Base-by-base conservation (phyloP, 768 basidiomycete genomes). In the Cystofilobasidium ferigula region DNA sequence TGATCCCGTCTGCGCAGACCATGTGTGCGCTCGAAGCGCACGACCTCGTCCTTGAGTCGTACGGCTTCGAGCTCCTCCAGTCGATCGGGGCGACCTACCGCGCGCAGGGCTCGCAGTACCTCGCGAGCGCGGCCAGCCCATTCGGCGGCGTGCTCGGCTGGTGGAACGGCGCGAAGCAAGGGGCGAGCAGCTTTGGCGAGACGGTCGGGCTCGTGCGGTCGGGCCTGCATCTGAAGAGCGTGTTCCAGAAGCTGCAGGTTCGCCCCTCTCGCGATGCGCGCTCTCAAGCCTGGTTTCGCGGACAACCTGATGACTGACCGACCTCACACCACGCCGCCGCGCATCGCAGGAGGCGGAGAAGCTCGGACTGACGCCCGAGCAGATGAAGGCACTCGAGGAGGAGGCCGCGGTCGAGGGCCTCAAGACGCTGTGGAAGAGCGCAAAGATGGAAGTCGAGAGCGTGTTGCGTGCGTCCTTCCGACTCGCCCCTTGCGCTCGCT, bases 351-450 rank as follows among this genome's bases (percentile, higher is more conserved):
- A 59, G 30, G 75, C 76, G 9, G 76, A 76, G 61, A 71, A 74
- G 60, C 71, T 72, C 35, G 76, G 76, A 18, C 70, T 77, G 69
- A 54, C 74, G 0, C 69, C 74, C 14, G 76, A 75, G 45, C 71
- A 72, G 24, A 63, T 77, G 56, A 64, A 72, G n/a, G 76, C 75
- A 40, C 64, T 77, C 45, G 76, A 77, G 64, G 76, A 77, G 63
- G 73, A 76, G 61, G 75, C 75, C 18, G 75, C 76, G 0, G 73
- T 75, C 48, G 74, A 76, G 63, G 76, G 76, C 22, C 71, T 77
- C 68, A 67, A 73, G 61, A 76, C 75, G 2, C 68, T 77, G 36
- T 77, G 76, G 76, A 77, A 76, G 71, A 74, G 74, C 10, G 76
- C 75, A 42, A 76, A 76, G 53, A 64, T 77, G n/a, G 76, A 77